Conservation (phyloP, 148 eudicot genomes). For the Chenopodium suecicum region DNA sequence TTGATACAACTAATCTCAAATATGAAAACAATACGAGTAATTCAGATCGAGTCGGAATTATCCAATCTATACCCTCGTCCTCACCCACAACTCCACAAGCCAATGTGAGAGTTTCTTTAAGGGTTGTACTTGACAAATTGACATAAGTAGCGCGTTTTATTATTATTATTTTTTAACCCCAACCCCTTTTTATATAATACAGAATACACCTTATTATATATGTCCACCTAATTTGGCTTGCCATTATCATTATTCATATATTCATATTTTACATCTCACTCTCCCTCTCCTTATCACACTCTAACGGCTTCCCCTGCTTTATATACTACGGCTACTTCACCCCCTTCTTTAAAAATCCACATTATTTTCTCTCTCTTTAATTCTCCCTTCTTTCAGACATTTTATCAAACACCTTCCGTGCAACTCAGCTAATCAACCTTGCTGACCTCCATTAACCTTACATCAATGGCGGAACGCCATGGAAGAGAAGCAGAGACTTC, state of each 20-base stretch:
- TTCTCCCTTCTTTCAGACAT: slow-evolving; percentile 3
- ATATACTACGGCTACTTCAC: slow-evolving; percentile 9
- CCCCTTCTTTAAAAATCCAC: slow-evolving; percentile 6
- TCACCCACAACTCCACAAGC: background rate
- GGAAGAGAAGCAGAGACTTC: background rate
- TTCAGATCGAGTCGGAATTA: no score
- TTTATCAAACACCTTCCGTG: slow-evolving; percentile 17
- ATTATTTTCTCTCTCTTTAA: background rate
- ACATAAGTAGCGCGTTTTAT: background rate
- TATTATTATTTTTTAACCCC: background rate
- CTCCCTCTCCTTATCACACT: slow-evolving; percentile 2
- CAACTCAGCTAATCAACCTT: background rate
- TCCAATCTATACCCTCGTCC: no score
- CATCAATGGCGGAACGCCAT: slow-evolving; percentile 10
- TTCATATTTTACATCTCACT: no score
- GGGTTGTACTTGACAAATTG: background rate
- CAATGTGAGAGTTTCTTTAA: slow-evolving; percentile 21
- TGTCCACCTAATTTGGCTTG: slow-evolving; percentile 5
- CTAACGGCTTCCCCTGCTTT: slow-evolving; percentile 8
- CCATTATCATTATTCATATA: background rate
- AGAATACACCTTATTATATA: no score
- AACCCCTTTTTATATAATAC: no score
- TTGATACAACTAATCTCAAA: no score
- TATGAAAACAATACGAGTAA: no score
- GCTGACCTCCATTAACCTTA: background rate